Conservation (phyloP, 495 filamentous ascomycete species). For the Aspergillus asperescens region DNA sequence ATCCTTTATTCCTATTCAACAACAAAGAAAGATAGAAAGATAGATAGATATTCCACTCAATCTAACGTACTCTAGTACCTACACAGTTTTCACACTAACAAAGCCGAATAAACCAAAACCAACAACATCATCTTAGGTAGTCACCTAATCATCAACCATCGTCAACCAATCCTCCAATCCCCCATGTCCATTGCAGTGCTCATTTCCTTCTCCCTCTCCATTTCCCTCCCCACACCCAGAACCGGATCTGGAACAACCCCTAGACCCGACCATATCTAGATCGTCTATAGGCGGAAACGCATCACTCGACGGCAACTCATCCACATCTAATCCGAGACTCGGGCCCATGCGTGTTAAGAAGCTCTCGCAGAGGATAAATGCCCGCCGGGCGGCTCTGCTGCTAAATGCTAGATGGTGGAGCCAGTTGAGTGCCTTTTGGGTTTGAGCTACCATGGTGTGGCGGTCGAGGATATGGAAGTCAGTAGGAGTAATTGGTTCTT, state of each 20-base stretch:
- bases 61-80: no score
- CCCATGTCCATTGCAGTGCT: no score
- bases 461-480: constrained; percentile 11
- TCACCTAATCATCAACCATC: constrained; percentile 10
- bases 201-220: no score
- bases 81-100: no score
- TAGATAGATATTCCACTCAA: no score
- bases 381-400: constrained; percentile 43
- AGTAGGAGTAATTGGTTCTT: not conserved
- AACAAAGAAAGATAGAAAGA: no score
- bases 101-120: no score
- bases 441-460: constrained; percentile 31
- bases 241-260: no score
- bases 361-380: constrained; percentile 40
- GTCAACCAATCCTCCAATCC: not conserved
- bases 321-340: constrained; percentile 26
- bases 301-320: constrained; percentile 22
- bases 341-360: constrained; percentile 28
- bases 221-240: no score
- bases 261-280: not conserved
- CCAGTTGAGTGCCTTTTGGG: constrained; percentile 48
- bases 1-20: no score
- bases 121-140: no score
- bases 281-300: constrained; percentile 1
- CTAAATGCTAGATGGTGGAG: constrained; percentile 37